Conservation (phyloP, 2,329 filamentous ascomycete genomes). For the Alternaria arborescens region DNA sequence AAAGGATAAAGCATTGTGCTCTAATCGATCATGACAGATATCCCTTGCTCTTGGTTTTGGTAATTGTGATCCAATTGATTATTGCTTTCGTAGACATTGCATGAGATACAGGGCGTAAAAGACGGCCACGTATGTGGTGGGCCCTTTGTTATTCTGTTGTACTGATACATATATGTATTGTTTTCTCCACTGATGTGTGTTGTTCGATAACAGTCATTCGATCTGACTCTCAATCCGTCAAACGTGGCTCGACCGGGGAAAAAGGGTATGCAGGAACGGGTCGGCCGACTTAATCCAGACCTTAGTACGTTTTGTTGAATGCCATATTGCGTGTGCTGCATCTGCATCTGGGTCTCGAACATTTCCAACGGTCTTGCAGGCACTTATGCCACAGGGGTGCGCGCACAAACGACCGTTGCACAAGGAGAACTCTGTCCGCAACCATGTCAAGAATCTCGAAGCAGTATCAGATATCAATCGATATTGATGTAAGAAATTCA, state of each 20-base stretch:
- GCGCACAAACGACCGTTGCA: slow-evolving; percentile 11
- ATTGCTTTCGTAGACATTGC: slow-evolving; percentile 6
- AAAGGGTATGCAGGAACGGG: slow-evolving; percentile 13
- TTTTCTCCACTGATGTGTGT: slow-evolving; percentile 19
- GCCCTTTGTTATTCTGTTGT: slow-evolving; percentile 13
- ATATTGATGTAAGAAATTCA: neutral
- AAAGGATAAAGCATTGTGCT: slow-evolving; percentile 16
- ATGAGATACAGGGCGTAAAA: slow-evolving; percentile 6
- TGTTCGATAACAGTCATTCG: slow-evolving; percentile 16
- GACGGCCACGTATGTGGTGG: slow-evolving; percentile 18
- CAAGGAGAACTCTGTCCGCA: neutral
- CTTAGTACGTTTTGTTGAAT: slow-evolving; percentile 16
- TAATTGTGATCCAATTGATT: slow-evolving; percentile 4
- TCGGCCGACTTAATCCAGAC: slow-evolving; percentile 12
- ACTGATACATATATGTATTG: slow-evolving; percentile 13
- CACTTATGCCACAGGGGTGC: slow-evolving; percentile 12
- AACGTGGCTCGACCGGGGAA: slow-evolving; percentile 15
- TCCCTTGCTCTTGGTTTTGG: slow-evolving; percentile 5
- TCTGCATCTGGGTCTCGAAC: slow-evolving; percentile 19
- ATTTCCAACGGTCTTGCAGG: slow-evolving; percentile 3
- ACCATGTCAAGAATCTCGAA: neutral
- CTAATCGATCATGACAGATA: neutral
- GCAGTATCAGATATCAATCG: neutral
- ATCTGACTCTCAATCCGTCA: slow-evolving; percentile 9
- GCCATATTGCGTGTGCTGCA: slow-evolving; percentile 13